Conservation (phyloP, 495 filamentous ascomycete species). For the Aspergillus haitiensis region DNA sequence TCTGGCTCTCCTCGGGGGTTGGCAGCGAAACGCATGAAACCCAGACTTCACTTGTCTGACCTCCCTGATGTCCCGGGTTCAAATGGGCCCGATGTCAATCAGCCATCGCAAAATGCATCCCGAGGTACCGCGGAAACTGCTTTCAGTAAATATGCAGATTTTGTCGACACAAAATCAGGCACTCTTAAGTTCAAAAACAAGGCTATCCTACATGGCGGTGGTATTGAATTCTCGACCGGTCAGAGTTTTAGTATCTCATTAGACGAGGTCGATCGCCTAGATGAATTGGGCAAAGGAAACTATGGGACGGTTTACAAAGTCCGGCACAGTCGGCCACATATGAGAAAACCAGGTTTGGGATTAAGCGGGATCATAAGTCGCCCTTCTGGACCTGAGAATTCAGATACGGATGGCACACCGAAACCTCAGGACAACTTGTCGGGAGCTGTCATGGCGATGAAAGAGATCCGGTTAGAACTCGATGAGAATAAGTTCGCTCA, state of each 20-base stretch:
- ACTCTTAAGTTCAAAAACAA: slow-evolving; percentile 93
- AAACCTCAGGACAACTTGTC: slow-evolving; percentile 46
- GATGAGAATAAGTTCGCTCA: slow-evolving; percentile 95
- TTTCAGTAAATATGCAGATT: slow-evolving; percentile 89
- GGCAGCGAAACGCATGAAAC: slow-evolving; percentile 54
- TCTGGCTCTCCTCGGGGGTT: slow-evolving; percentile 49
- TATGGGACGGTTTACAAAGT: slow-evolving; percentile 99
- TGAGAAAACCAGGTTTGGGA: slow-evolving; percentile 77
- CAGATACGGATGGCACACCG: slow-evolving; percentile 24
- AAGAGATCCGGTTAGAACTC: slow-evolving; percentile 94
- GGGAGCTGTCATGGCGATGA: slow-evolving; percentile 96
- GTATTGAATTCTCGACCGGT: slow-evolving; percentile 88
- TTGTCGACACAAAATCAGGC: slow-evolving; percentile 87
- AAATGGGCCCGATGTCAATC: slow-evolving; percentile 25
- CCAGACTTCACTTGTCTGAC: slow-evolving; percentile 53
- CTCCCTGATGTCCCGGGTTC: slow-evolving; percentile 48
- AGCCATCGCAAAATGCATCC: slow-evolving; percentile 22
- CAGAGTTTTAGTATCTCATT: slow-evolving; percentile 91
- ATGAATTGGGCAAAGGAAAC: slow-evolving; percentile 96
- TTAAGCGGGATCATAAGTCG: slow-evolving; percentile 60
- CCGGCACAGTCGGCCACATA: slow-evolving; percentile 74
- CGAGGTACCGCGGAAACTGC: slow-evolving; percentile 54
- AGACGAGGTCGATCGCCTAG: slow-evolving; percentile 91
- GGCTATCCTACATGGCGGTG: slow-evolving; percentile 80
- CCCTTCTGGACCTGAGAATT: slow-evolving; percentile 22